Percentiles rank a stretch among this genome's conserved stretches.
These are phyloP conservation scores for Pseudomonodictys pantanalensis DNA, from an alignment of 495 filamentous ascomycete genomes.

Conservation along the genomic window DNA sequence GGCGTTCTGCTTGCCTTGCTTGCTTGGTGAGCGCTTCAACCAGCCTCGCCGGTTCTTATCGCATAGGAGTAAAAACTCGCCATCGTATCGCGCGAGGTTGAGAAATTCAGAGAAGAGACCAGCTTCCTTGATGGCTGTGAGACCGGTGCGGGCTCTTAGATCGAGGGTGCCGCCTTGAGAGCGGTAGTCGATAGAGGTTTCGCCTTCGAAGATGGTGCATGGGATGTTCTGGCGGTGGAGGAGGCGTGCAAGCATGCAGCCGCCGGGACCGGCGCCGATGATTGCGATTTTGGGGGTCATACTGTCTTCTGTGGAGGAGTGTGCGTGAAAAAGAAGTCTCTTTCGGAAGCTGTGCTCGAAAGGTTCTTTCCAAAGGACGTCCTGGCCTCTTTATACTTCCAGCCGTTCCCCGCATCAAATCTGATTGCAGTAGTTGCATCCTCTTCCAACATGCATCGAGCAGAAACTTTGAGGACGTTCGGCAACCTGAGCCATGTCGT, in stretches of 20 bases:
- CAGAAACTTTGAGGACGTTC: no score
- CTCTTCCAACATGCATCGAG: no score
- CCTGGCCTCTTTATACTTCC: no score
- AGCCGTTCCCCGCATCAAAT: no score
- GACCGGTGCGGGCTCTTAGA: constrained; percentile 52
- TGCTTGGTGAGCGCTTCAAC: constrained; percentile 37
- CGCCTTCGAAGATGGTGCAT: constrained; percentile 55
- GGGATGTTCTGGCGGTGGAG: constrained; percentile 48
- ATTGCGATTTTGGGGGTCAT: constrained; percentile 39
- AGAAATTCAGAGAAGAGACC: constrained; percentile 52
- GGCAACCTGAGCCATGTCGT: no score
- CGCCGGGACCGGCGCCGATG: constrained; percentile 49
- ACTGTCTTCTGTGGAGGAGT: not conserved
- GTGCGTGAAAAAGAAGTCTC: not conserved
- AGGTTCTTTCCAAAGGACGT: not conserved
- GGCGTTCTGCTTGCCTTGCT: constrained; percentile 28
- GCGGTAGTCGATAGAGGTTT: constrained; percentile 39
- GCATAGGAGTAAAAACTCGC: constrained; percentile 39
- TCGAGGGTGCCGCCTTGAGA: constrained; percentile 58
- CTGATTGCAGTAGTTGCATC: no score
- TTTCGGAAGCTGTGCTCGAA: no score
- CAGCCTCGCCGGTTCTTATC: constrained; percentile 41
- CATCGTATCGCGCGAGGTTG: constrained; percentile 45
- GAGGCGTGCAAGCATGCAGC: constrained; percentile 56
- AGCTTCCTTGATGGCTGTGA: constrained; percentile 52